Base-by-base conservation (phyloP, 78 protist species). In the Monocercomonoides exilis region DNA sequence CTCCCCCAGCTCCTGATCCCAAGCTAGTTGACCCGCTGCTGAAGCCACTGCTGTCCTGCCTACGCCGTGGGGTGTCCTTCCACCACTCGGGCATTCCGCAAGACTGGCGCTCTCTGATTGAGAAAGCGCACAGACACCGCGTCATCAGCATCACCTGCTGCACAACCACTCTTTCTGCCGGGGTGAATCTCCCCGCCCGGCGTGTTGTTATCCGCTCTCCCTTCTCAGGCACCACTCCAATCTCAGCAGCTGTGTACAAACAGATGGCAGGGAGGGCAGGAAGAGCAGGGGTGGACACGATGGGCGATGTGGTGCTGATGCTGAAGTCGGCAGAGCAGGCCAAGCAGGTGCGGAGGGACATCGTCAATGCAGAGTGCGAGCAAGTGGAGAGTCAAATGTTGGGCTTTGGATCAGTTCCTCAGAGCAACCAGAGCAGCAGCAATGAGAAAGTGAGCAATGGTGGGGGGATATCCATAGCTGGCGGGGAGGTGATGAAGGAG, bases 151-250 rank as follows among this genome's bases (percentile, higher is more conserved):
- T 84, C 3, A 86, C 87, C 43, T 34, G 43, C 45, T 1, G 70
- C 33, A 90, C 92, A 2, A 46, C 89, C 1, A 90, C 92, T 44
- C 90, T 90, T n/a, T 81, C 92, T 5, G 92, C 92, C 0, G 92
- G 92, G 34, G 92, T 90, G 46, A 90, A 90, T 54, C 89, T 90
- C 85, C 92, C 92, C 0, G 88, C 89, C 45, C 42, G 34, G 5
- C 89, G 90, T 79, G 92, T 90, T 21, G 42, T 90, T 45, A 0
- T 90, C 44, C 87, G 87, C 44, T 44, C 85, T 32, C 77, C 84
- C 88, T 36, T 42, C 77, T 41, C 32, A 29, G 91, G 87, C 38
- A 2, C 4, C 32, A 11, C 0, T 33, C 33, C 0, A 5, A 44
- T 90, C 3, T 6, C 2, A 35, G 29, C 79, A 2, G 1, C 43